Evolutionary conservation across 306 rosid genomes (phyloP).

Genomic region (Pyrus betulifolia): DNA sequence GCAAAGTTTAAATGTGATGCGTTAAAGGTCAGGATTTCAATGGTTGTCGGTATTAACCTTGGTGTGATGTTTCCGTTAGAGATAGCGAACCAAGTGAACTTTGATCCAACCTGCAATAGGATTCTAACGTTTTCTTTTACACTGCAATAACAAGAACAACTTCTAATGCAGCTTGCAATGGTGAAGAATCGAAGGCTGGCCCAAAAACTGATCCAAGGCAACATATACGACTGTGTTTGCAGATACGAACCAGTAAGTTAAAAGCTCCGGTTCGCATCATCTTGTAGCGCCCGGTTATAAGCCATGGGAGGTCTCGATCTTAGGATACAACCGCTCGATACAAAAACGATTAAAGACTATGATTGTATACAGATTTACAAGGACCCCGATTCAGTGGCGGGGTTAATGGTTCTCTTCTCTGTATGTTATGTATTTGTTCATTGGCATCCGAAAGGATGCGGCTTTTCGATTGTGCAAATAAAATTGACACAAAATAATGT

Average conservation of each 20-base stretch:
- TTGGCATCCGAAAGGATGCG: neutral
- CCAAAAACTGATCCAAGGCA: slow-evolving; percentile 75
- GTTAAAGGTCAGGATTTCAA: slow-evolving; percentile 57
- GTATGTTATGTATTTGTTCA: neutral
- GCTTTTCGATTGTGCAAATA: neutral
- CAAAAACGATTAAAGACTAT: neutral
- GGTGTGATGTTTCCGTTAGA: neutral
- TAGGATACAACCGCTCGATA: neutral
- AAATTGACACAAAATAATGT: neutral
- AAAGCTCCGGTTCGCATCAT: neutral
- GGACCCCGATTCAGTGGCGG: neutral
- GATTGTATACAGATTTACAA: neutral
- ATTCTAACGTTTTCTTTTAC: neutral
- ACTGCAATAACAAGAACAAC: neutral
- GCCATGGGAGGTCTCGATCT: neutral
- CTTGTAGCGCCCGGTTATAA: neutral
- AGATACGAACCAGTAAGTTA: slow-evolving; percentile 69
- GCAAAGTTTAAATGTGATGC: slow-evolving; percentile 82
- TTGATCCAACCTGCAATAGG: neutral
- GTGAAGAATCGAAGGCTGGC: slow-evolving; percentile 98
- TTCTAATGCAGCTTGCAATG: slow-evolving; percentile 84
- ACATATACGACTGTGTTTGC: slow-evolving; percentile 79
- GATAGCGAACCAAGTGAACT: too few species aligned
- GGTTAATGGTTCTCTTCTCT: neutral
- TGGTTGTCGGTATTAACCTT: neutral